These are phyloP conservation scores for Alternaria solani DNA, from an alignment of 2,329 filamentous ascomycete species.

Conservation along the genomic window DNA sequence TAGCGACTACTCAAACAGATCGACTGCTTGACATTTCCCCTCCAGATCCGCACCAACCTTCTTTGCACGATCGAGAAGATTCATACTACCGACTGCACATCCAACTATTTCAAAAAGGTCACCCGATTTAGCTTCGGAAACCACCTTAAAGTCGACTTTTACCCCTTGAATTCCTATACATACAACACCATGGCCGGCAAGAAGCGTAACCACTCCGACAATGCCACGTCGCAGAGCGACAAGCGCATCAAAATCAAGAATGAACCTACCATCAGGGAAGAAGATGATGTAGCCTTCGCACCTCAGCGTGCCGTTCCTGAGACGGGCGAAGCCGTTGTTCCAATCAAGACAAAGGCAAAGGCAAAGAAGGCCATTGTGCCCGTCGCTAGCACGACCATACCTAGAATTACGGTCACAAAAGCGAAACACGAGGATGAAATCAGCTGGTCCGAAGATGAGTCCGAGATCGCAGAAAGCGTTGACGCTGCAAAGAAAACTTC, in stretches of 20 bases:
- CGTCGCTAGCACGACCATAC: neutral
- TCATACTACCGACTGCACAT: neutral
- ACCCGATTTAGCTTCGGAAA: neutral
- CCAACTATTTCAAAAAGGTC: neutral
- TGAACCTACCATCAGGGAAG: neutral
- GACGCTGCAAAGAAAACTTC: neutral
- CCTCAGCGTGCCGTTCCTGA: neutral
- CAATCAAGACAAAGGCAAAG: neutral
- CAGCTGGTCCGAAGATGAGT: neutral
- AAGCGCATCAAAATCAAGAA: neutral
- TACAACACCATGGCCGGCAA: neutral
- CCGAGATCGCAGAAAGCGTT: neutral
- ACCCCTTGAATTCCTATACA: neutral
- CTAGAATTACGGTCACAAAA: neutral
- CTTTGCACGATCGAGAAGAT: neutral
- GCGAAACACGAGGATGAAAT: neutral
- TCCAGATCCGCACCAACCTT: neutral
- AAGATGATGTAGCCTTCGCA: neutral
- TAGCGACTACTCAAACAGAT: neutral
- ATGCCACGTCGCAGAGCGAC: neutral
- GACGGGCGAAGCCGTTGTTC: neutral
- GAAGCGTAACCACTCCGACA: neutral
- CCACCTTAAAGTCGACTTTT: neutral
- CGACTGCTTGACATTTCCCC: neutral
- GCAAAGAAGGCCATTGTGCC: neutral